Evolutionary conservation across 345 rosid species (phyloP), one percentile per base, ranked within the genome.

Genomic region (Brassica napus): DNA sequence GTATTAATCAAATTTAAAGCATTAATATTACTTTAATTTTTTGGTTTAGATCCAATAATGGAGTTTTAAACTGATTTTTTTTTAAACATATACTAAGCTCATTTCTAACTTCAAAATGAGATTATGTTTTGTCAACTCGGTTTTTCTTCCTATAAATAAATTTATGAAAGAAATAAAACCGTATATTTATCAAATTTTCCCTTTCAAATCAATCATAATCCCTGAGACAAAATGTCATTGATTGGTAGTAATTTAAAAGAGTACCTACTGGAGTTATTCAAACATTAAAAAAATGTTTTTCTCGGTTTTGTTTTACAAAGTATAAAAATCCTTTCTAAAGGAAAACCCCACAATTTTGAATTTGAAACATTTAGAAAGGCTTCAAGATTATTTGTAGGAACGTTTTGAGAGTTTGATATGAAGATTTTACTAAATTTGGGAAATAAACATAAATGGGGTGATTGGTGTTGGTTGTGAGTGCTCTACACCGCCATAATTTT

Each of bases 151-250:
- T 59, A 9, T 9, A 57, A 21, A 58, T 58, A 58, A 8, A 52
- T n/a, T n/a, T 52, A 52, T 15, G 21, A 52, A 5, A 3, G 6
- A 30, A 37, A 28, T 37, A n/a, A 28, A 16, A 16, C 14, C 30
- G 16, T 9, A 32, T 6, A 18, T 42, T 52, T 63, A 71, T 72
- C 34, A 65, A 1, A 0, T 52, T 52, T 42, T 18, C 44, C 60
- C 47, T 68, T 79, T 68, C 66, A 16, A 24, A 73, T 73, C 70
- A 73, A 61, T 73, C 75, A 26, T 62, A 79, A 62, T 34, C 57
- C 14, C 3, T 2, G 58, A 66, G 55, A 59, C 52, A 61, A 32
- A 66, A 42, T 58, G 16, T 1, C 77, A 65, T 73, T 79, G 30
- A 73, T 32, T 74, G 49, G 37, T 65, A 47, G 35, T 74, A 52